Base-by-base conservation (phyloP, 163 green algal genomes). In the Chlorella variabilis region DNA sequence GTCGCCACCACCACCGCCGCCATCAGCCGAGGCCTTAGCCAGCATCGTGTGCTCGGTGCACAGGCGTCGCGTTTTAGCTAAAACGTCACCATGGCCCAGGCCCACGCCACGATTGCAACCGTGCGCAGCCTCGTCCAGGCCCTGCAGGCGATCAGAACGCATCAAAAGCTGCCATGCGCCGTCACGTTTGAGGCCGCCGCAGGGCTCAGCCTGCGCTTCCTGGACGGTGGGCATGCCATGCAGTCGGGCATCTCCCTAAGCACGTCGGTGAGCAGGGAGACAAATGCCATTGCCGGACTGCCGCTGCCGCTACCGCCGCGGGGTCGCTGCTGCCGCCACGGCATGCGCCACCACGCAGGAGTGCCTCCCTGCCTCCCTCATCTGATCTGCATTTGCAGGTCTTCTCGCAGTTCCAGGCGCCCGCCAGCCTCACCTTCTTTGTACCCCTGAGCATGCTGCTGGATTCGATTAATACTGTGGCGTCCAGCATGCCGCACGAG, bases 401-500 rank as follows among this genome's bases (percentile, higher is more conserved):
- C 8, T 88, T 90, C 29, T 69, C 63, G 0, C 51, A 74, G 17
- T 86, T 81, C 49, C 33, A 75, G 11, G 54, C 73, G 1, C 54
- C 73, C 18, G 5, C 27, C 0, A 48, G 51, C 6, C 36, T 80
- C 13, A 54, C 51, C 21, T 91, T 95, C 75, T 87, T 87, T 3
- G 42, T 95, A 33, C 83, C 86, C 23, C 85, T 94, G 18, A 75
- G 51, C 29, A 73, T 88, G 65, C 84, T 95, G 56, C 83, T 92
- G 17, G 90, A 95, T 61, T 84, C 89, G 8, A 87, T 95, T 8
- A 81, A 77, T 17, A 83, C 91, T 1, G 92, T 95, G 71, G 87
- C 87, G 6, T 88, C 87, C 17, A 80, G 79, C 29, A 61, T 66
- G 8, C 76, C 70, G 1, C 77, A 76, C 20, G 80, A 85, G 48